Conservation (phyloP, 257 asterid species). For the Gentiana macrophylla region DNA sequence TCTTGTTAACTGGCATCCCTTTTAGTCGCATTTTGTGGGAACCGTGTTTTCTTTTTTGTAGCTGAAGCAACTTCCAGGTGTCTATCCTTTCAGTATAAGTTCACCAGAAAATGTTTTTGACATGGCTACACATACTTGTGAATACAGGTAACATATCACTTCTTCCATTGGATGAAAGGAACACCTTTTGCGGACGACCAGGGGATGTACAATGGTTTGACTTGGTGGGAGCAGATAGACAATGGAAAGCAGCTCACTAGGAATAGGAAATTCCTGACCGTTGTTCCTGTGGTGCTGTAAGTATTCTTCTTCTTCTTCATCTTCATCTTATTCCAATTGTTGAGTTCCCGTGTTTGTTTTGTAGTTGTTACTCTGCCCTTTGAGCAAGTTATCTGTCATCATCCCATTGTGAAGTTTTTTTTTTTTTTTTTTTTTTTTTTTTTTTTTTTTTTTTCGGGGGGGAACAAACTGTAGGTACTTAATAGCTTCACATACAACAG, state of each 20-base stretch:
- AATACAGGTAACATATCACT: conserved; percentile 67
- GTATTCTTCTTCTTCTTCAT: conserved; percentile 10
- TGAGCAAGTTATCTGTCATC: too few species aligned
- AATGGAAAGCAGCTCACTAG: conserved; percentile 89
- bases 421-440: too few species aligned
- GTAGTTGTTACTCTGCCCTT: background rate
- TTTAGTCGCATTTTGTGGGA: too few species aligned
- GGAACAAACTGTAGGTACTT: conserved; percentile 40
- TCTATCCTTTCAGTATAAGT: too few species aligned
- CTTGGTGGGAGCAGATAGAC: conserved; percentile 98
- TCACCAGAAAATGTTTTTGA: conserved; percentile 3
- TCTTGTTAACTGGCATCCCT: too few species aligned
- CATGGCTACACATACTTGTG: conserved; percentile 11
- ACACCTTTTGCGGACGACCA: conserved; percentile 94
- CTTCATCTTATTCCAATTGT: background rate
- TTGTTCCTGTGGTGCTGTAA: conserved; percentile 90
- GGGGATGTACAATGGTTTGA: conserved; percentile 75
- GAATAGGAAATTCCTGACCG: conserved; percentile 80
- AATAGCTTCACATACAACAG: conserved; percentile 86
- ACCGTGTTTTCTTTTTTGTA: too few species aligned
- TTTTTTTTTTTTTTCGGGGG: too few species aligned
- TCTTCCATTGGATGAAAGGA: conserved; percentile 93
- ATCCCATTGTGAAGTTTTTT: too few species aligned
- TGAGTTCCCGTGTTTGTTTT: background rate
- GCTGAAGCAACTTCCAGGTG: too few species aligned